phyloP scores from a whole-genome alignment of 805 yeast genomes.

The Grigorovia transvaalensis region DNA sequence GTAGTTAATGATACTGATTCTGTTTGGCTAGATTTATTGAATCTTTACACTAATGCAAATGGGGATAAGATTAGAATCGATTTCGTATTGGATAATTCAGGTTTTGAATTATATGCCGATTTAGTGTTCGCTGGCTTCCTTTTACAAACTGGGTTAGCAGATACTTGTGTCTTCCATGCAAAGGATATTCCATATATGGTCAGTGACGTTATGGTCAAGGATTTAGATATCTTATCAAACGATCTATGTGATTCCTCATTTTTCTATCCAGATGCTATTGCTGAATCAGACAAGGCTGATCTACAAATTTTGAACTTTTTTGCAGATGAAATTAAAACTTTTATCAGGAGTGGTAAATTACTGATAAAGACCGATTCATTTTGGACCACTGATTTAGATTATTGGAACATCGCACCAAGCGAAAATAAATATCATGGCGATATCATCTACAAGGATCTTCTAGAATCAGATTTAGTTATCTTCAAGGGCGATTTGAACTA shows the following conservation, averaged over 20 bases:
- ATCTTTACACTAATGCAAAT: conserved; percentile 4
- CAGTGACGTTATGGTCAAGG: conserved; percentile 85
- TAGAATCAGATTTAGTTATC: conserved; percentile 57
- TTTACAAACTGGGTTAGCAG: conserved; percentile 58
- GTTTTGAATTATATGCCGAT: conserved; percentile 91
- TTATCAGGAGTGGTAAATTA: conserved; percentile 38
- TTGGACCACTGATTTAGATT: conserved; percentile 79
- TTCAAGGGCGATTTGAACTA: conserved; percentile 96
- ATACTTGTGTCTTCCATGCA: conserved; percentile 67
- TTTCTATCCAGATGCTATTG: conserved; percentile 32
- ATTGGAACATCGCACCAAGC: conserved; percentile 51
- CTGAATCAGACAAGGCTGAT: conserved; percentile 22
- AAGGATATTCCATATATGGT: conserved; percentile 96
- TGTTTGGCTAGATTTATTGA: conserved; percentile 48
- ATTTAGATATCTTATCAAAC: conserved; percentile 46
- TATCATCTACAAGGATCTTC: conserved; percentile 49
- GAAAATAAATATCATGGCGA: conserved; percentile 45
- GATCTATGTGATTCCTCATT: conserved; percentile 44
- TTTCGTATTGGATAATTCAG: conserved; percentile 84
- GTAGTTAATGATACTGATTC: conserved; percentile 60
- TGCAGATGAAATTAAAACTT: conserved; percentile 35
- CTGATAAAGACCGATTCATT: conserved; percentile 52
- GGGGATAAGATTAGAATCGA: conserved; percentile 47
- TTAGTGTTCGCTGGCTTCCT: conserved; percentile 53
- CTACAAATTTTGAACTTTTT: conserved; percentile 37